A percentile compares a stretch with the other conserved stretches of the same genome.
These are phyloP conservation scores for Verticillium nubilum DNA, from an alignment of 2,329 filamentous ascomycete species.

Conservation along the genomic window DNA sequence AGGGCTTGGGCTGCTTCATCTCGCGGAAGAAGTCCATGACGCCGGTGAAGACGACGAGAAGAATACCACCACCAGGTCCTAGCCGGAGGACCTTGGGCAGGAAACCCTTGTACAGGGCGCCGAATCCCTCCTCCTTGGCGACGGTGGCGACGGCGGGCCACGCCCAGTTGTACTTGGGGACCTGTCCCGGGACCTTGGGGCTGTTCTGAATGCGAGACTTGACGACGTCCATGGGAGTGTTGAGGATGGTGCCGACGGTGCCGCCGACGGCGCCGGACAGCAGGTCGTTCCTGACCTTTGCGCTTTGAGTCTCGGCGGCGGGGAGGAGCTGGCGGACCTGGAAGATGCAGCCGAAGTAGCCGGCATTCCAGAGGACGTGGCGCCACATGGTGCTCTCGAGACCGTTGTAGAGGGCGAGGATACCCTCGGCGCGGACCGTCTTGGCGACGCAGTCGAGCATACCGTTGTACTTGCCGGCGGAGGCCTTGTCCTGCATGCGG, in stretches of 20 bases:
- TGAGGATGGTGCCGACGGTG: conserved; percentile 81
- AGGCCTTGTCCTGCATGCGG: conserved; percentile 90
- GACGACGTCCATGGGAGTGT: conserved; percentile 95
- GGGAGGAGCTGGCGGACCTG: conserved; percentile 86
- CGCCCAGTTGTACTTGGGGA: conserved; percentile 98
- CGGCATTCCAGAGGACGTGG: conserved; percentile 83
- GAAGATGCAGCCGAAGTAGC: conserved; percentile 98
- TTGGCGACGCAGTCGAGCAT: conserved; percentile 75
- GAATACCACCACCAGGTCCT: conserved; percentile 57
- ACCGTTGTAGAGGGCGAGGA: conserved; percentile 89
- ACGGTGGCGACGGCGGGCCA: conserved; percentile 83
- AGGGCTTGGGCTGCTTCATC: conserved; percentile 27
- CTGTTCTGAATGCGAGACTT: conserved; percentile 98
- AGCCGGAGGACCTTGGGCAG: conserved; percentile 72
- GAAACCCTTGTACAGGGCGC: conserved; percentile 95
- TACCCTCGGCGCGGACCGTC: conserved; percentile 78
- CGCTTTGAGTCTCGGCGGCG: conserved; percentile 70
- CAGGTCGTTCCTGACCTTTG: conserved; percentile 82
- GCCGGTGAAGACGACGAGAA: conserved; percentile 81
- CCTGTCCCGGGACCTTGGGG: conserved; percentile 70
- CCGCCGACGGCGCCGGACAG: conserved; percentile 83
- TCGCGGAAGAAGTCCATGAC: conserved; percentile 90
- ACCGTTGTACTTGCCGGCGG: conserved; percentile 80
- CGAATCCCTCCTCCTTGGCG: conserved; percentile 87
- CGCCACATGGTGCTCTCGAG: conserved; percentile 96